Conservation (phyloP, 1,284 basidiomycete genomes). For the Puccinia brachypodii region DNA sequence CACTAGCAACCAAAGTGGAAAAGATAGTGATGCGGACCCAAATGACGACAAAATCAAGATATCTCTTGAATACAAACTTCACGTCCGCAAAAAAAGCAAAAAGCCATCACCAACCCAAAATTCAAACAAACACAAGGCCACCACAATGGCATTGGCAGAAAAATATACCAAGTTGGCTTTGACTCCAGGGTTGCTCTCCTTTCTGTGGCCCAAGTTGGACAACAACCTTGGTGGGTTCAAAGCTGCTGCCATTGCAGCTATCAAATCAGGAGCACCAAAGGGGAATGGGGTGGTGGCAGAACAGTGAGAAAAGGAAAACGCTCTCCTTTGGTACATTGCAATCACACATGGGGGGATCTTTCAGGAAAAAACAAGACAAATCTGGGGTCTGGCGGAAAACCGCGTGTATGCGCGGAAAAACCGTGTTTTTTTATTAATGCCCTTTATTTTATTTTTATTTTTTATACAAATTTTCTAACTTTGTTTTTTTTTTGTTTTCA, state of each 20-base stretch:
- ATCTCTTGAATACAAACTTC: too few species aligned
- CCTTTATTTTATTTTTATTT: too few species aligned
- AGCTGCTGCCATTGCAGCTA: not conserved
- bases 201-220: not conserved
- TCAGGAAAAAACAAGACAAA: not conserved
- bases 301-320: not conserved
- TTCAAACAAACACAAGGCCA: not conserved
- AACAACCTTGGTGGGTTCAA: not conserved
- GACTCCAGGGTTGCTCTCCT: not conserved
- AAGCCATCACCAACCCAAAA: too few species aligned
- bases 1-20: too few species aligned
- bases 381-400: too few species aligned
- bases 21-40: too few species aligned
- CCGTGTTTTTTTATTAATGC: too few species aligned
- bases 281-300: not conserved
- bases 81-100: too few species aligned
- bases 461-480: too few species aligned
- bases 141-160: not conserved
- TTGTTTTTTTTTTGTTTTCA: too few species aligned
- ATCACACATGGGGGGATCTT: not conserved
- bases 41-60: too few species aligned
- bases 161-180: not conserved
- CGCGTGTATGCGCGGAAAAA: too few species aligned
- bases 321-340: not conserved
- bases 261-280: not conserved